Percentiles rank a stretch among this genome's conserved stretches.
phyloP scores from a whole-genome alignment of 306 rosid species.

The Hippophae rhamnoides region DNA sequence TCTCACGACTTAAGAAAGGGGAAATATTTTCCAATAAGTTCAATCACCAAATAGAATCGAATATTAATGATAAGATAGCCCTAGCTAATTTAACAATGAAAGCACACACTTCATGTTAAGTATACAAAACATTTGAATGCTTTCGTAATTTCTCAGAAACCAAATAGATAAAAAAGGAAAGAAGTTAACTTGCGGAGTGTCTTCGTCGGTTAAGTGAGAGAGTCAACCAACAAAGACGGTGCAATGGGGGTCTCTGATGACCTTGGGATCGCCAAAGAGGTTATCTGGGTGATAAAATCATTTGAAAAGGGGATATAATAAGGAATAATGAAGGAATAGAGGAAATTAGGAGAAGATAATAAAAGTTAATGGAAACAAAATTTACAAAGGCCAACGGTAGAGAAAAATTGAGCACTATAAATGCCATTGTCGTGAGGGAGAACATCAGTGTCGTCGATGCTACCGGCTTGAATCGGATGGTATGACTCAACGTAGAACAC shows the following conservation, averaged over 20 bases:
- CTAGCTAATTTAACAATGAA: too few relatives aligned
- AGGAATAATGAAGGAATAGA: background rate
- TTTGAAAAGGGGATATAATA: background rate
- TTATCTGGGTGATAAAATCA: conserved; percentile 41
- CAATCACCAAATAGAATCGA: too few relatives aligned
- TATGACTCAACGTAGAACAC: conserved; percentile 66
- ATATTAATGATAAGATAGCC: too few relatives aligned
- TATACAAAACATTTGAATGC: too few relatives aligned
- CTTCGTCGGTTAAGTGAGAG: conserved; percentile 55
- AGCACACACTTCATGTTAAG: too few relatives aligned
- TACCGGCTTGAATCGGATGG: conserved; percentile 87
- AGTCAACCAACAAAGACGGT: conserved; percentile 74
- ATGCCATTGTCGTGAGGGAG: conserved; percentile 79
- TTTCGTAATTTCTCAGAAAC: background rate
- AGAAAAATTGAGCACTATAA: conserved; percentile 67
- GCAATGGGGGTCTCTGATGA: conserved; percentile 64
- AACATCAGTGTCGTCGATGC: conserved; percentile 83
- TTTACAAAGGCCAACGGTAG: conserved; percentile 61
- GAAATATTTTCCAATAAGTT: too few relatives aligned
- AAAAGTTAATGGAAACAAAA: background rate
- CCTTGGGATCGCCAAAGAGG: conserved; percentile 68
- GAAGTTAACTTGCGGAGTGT: conserved; percentile 44
- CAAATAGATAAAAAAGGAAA: background rate
- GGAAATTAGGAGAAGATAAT: background rate
- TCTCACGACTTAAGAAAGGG: too few relatives aligned